Evolutionary conservation across 306 rosid species (phyloP), one percentile per base, ranked within the genome.

Genomic region (Oemleria cerasiformis): DNA sequence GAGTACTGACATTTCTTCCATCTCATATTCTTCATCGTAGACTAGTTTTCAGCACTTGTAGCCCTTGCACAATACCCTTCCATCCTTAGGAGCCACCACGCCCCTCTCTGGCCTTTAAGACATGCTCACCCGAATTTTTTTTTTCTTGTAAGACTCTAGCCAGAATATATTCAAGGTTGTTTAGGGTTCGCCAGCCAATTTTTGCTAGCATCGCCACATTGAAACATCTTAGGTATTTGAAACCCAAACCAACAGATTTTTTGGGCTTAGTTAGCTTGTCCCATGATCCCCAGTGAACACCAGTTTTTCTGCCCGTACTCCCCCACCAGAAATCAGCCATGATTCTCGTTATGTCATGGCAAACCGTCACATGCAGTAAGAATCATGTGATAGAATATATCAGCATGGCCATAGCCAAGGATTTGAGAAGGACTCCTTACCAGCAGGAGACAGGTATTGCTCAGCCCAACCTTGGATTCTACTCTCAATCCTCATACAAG

Each of bases 121-220:
- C 13, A 5, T 16, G 16, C 6, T 16, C 16, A 8, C 0, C 16
- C 0, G 19, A 8, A 50, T 5, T 15, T 15, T 53, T n/a, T 3
- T 53, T 9, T 0, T 19, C 58, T 3, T 0, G 9, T 1, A 0
- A 1, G 0, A 19, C 23, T 5, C 5, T 53, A 4, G 13, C 21
- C 9, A 53, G 3, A 6, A 53, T 0, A 0, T 0, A 53, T 2
- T 53, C 3, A 0, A 6, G 1, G 0, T 1, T 5, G 5, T 4
- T 0, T 0, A 53, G 4, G 11, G 19, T 5, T 1, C 30, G 20
- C 14, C 3, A 53, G 0, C 58, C 4, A 53, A 54, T 54, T 54
- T 20, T 54, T 3, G 34, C 59, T n/a, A 54, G 59, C 59, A 54
- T 54, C 0, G 34, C 34, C 0, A 9, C 6, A 9, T 54, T 54